Conservation (phyloP, 169 alveolate genomes). For the Eimeria falciformis region DNA sequence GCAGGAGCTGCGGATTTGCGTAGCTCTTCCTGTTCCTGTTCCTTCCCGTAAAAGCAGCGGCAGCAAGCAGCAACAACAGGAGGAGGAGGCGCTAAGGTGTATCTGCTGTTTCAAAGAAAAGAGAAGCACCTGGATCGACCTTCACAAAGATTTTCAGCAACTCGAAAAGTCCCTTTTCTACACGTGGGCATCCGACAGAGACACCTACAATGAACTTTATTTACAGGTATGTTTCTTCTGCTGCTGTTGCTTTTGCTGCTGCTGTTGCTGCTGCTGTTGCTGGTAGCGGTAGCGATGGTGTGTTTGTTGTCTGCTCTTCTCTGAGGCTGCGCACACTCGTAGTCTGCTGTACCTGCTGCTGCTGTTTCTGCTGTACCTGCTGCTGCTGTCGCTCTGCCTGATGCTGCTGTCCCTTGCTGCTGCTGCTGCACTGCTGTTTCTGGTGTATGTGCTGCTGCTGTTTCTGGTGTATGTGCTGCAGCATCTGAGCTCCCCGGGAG, state of each 20-base stretch:
- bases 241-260: slow-evolving; percentile 18
- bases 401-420: slow-evolving; percentile 19
- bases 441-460: slow-evolving; percentile 14
- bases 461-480: background rate
- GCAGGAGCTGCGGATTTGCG: slow-evolving; percentile 75
- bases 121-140: slow-evolving; percentile 21
- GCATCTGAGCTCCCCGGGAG: slow-evolving; percentile 6
- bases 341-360: background rate
- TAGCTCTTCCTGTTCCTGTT: slow-evolving; percentile 41
- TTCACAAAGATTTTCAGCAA: slow-evolving; percentile 61
- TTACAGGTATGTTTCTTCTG: slow-evolving; percentile 13
- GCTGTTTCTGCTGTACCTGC: background rate
- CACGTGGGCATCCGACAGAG: slow-evolving; percentile 57
- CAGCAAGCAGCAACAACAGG: slow-evolving; percentile 13
- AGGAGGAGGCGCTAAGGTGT: slow-evolving; percentile 69
- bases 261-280: background rate
- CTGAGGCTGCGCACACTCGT: too few species aligned
- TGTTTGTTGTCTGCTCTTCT: background rate
- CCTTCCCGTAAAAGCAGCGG: background rate
- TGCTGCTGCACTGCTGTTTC: background rate
- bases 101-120: slow-evolving; percentile 68
- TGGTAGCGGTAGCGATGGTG: background rate
- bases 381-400: background rate
- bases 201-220: slow-evolving; percentile 34
- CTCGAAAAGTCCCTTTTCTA: slow-evolving; percentile 37